Percentiles rank a stretch among this genome's conserved stretches.
Evolutionary conservation across 2,329 filamentous ascomycete species (phyloP).

Genomic region (Xylaria sp.): DNA sequence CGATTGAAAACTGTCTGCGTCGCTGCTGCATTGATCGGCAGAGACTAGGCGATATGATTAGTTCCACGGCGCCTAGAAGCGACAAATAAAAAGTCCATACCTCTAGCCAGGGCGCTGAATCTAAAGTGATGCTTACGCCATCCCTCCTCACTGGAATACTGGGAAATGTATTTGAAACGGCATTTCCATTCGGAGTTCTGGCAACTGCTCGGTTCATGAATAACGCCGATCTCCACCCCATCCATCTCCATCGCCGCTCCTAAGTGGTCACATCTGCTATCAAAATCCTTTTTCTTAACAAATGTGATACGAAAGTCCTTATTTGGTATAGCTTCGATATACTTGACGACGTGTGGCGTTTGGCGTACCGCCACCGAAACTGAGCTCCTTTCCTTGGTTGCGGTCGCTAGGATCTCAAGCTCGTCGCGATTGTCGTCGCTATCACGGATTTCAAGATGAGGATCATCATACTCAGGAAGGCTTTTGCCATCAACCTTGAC

Average conservation of each 20-base stretch:
- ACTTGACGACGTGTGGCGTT: conserved; percentile 25
- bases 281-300: neutral
- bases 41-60: neutral
- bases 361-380: neutral
- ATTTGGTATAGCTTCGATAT: conserved; percentile 27
- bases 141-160: neutral
- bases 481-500: conserved; percentile 12
- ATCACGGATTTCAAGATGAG: neutral
- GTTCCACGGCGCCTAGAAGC: neutral
- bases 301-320: neutral
- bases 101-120: neutral
- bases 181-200: neutral
- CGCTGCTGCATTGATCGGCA: neutral
- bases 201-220: neutral
- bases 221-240: neutral
- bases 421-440: neutral
- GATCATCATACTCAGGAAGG: conserved; percentile 26
- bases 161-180: no score
- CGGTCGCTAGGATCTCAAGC: neutral
- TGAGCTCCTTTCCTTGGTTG: neutral
- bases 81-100: neutral
- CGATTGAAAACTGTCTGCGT: neutral
- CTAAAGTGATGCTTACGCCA: neutral
- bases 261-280: neutral
- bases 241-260: neutral